Conservation (phyloP, 2,329 filamentous ascomycete genomes). For the Fusarium cicatricum region DNA sequence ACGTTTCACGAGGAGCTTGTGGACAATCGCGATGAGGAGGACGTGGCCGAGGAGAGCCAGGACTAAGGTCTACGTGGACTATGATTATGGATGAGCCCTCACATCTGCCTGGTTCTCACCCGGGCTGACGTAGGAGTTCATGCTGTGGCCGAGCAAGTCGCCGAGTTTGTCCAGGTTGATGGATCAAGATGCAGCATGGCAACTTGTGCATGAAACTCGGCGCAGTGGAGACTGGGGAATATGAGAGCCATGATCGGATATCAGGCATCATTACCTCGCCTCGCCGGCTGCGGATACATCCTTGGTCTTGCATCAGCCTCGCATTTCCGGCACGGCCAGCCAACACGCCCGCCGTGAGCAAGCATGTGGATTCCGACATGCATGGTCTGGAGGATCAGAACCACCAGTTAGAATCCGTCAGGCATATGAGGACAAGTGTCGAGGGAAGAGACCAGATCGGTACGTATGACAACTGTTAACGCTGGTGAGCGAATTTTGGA, state of each 20-base stretch:
- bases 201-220: slow-evolving; percentile 2
- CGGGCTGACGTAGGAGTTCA: slow-evolving; percentile 10
- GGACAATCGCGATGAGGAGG: slow-evolving; percentile 18
- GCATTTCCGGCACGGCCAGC: neutral
- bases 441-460: neutral
- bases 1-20: slow-evolving; percentile 47
- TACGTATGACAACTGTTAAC: neutral
- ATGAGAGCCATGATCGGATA: neutral
- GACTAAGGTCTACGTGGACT: neutral
- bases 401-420: no score
- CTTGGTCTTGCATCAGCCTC: neutral
- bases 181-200: neutral
- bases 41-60: neutral
- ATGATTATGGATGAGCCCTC: neutral
- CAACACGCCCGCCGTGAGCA: neutral
- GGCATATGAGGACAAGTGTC: neutral
- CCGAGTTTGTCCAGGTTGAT: neutral
- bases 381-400: neutral
- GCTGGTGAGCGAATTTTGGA: slow-evolving; percentile 5
- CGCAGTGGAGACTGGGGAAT: neutral
- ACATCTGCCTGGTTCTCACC: neutral
- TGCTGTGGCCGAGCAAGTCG: neutral
- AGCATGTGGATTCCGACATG: neutral
- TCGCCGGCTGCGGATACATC: neutral
- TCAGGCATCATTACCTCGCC: neutral